Base-by-base conservation (phyloP, 2,329 filamentous ascomycete species). In the Cytospora piceae region DNA sequence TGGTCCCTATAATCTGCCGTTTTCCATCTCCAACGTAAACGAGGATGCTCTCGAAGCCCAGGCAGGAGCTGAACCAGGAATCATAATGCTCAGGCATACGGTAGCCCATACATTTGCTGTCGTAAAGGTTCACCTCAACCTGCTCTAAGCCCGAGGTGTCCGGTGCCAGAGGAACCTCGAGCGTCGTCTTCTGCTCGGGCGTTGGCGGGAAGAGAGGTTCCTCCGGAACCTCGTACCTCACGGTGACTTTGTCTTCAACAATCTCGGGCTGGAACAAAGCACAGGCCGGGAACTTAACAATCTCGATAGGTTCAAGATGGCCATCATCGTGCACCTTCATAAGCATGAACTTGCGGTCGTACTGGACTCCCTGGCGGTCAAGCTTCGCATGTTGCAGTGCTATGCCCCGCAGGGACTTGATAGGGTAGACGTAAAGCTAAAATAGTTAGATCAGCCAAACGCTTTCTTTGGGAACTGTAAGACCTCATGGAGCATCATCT, bases 331-430 rank as follows among this genome's bases (percentile, higher is more conserved):
- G 73, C 69, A 85, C 78, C 70, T 84, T 84, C 68, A 87, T 82
- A 4, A 93, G 82, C 85, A 93, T 91, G 76, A 91, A 93, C 39
- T 81, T 81, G 12, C 90, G 85, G 77, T 93, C 90, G 73, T 90
- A 79, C 51, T 80, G 78, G 70, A 92, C 80, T 17, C 90, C 90
- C 68, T 87, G 83, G n/a, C 81, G 79, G 6, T 83, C 85, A 56
- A 92, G 75, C n/a, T 77, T 76, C 3, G 87, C 82, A 0, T 77
- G 75, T 5, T 79, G 66, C 37, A 92, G 77, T 22, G 81, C 75
- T 62, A 89, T 84, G 59, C 85, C 85, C 42, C 87, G 85, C n/a
- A 92, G 82, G 9, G 84, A 88, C 74, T 93, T 93, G 77, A 93
- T 88, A 52, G 90, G 90, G 74, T 93, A 92, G 57, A 90, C 82